Evolutionary conservation across 306 rosid species (phyloP).

Genomic region (Potentilla sterilis): DNA sequence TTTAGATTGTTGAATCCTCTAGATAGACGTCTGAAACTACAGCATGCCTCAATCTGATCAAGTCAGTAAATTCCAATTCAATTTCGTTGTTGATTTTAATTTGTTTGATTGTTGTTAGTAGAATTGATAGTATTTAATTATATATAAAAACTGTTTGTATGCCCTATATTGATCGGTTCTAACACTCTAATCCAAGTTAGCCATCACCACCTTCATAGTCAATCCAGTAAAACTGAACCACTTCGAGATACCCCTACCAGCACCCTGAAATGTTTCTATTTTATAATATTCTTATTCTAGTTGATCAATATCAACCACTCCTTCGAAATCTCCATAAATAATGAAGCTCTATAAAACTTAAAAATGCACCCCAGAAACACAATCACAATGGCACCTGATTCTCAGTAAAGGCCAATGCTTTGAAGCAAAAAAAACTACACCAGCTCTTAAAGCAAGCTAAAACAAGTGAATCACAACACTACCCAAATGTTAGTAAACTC

Average conservation of each 20-base stretch:
- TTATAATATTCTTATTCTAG: not conserved
- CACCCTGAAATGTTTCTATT: not conserved
- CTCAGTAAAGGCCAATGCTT: not conserved
- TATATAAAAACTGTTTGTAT: no score
- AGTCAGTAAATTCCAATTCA: no score
- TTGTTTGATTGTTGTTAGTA: no score
- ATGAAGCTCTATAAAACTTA: not conserved
- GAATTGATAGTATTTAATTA: no score
- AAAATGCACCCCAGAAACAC: not conserved
- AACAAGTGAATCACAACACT: not conserved
- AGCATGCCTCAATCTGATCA: no score
- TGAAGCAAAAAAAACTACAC: not conserved
- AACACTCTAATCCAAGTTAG: not conserved
- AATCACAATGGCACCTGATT: not conserved
- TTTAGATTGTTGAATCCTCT: no score
- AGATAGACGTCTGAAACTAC: no score
- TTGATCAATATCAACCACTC: not conserved
- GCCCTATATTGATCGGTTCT: no score
- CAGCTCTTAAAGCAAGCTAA: not conserved
- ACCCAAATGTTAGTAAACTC: not conserved
- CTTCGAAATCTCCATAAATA: not conserved
- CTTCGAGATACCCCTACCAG: not conserved
- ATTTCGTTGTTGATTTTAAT: no score
- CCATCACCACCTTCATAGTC: not conserved
- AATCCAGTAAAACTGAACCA: not conserved